Conservation (phyloP, 345 rosid species). For the Zanthoxylum bungeanum region DNA sequence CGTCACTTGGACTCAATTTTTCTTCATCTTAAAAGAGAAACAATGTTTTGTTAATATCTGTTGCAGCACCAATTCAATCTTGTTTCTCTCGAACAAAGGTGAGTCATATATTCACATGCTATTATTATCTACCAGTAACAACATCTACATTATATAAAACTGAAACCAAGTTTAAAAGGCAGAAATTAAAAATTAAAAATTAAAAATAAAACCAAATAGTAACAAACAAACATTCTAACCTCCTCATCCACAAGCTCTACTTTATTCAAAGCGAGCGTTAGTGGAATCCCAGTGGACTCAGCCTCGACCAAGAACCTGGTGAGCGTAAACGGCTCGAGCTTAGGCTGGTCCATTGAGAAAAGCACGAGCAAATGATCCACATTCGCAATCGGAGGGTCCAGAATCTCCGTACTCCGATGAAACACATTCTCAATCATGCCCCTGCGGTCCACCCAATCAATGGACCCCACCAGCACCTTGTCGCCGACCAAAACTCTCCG, state of each 20-base stretch:
- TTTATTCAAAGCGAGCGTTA: constrained; percentile 79
- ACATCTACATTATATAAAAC: background rate
- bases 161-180: background rate
- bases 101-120: background rate
- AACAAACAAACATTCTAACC: constrained; percentile 30
- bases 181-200: background rate
- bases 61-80: background rate
- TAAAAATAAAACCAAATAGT: background rate
- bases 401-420: constrained; percentile 53
- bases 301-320: constrained; percentile 90
- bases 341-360: constrained; percentile 82
- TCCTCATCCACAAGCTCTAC: constrained; percentile 62
- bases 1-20: too few relatives aligned
- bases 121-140: background rate
- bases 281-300: constrained; percentile 77
- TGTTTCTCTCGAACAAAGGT: background rate
- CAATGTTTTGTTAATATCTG: background rate
- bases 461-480: constrained; percentile 74
- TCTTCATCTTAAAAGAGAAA: background rate
- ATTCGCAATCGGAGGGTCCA: constrained; percentile 90
- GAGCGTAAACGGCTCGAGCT: constrained; percentile 63
- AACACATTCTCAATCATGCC: constrained; percentile 90
- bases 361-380: constrained; percentile 77
- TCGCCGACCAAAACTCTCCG: constrained; percentile 91
- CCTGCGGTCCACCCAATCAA: constrained; percentile 87